Evolutionary conservation across 1,284 basidiomycete species (phyloP), one percentile per base, ranked within the genome.

Genomic region (Inonotus obliquus): DNA sequence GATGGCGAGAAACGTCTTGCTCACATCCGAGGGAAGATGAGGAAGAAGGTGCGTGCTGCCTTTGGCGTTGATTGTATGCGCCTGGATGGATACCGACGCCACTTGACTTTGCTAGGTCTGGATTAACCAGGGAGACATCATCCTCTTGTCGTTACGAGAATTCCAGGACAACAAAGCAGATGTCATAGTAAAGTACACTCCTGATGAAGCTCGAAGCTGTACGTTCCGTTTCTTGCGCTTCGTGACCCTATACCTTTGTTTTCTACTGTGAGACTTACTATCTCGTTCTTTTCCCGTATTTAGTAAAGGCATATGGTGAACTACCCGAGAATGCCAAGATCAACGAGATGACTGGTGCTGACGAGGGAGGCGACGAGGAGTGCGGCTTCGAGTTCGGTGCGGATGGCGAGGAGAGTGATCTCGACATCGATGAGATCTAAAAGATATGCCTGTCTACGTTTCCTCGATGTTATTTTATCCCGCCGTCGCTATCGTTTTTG

Each of bases 121-220:
- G 97, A 99, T 99, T 76, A 97, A 97, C 74, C 93, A 96, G 70
- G 97, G 97, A 69, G 97, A 99, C 73, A 98, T 99, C 73, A 89
- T 99, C 65, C 82, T 99, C 49, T 81, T 99, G 44, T 99, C 96
- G 32, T 83, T 99, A 58, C 92, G 97, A 69, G 97, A 99, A 61
- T 99, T 99, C 85, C 96, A 99, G 76, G 97, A 99, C 71, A 95
- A 94, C 77, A 98, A 98, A 76, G 97, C 96, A 35, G 97, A 99
- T 78, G 96, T 99, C 54, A 98, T 99, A 71, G 96, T 98, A 73
- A 98, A 98, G 77, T 99, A 99, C 78, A 97, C 95, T 13, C 87
- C 95, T 35, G 96, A 98, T 73, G 94, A 96, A 72, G 94, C 94
- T 29, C 83, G 94, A 66, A 94, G 91, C 73, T 68, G 90, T 83